phyloP scores from a whole-genome alignment of 306 rosid species.

The Vachellia collinsii region DNA sequence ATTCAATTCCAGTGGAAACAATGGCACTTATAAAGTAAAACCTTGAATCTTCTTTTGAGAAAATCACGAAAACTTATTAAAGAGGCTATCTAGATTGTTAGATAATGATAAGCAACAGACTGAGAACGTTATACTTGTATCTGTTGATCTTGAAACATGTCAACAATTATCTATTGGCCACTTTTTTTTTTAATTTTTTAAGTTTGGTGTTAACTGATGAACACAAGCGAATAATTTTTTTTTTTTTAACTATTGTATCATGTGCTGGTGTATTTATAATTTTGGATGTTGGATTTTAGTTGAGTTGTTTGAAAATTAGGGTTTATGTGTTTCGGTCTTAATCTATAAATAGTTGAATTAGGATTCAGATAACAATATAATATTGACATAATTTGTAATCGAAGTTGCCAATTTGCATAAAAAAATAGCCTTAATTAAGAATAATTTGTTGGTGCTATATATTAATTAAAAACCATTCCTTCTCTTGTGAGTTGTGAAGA shows the following conservation, averaged over 20 bases:
- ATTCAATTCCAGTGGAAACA: conserved; percentile 18
- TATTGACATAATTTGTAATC: background rate
- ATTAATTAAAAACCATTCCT: background rate
- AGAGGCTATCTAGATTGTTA: conserved; percentile 26
- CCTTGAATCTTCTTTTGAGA: conserved; percentile 1
- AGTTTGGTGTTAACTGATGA: background rate
- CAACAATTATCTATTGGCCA: background rate
- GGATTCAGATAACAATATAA: background rate
- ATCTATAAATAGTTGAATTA: background rate
- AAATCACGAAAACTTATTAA: background rate
- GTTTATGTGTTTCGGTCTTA: background rate
- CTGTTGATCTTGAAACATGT: background rate
- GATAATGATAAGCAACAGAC: conserved; percentile 1
- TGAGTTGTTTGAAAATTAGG: background rate
- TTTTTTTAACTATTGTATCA: background rate
- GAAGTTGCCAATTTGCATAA: background rate
- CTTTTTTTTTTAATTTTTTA: background rate
- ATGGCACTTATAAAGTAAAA: conserved; percentile 7
- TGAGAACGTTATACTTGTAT: background rate
- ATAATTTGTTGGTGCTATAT: background rate
- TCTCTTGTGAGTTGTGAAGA: background rate
- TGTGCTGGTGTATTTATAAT: background rate
- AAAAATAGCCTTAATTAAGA: background rate
- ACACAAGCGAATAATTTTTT: background rate
- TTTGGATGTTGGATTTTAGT: background rate